These are phyloP conservation scores for Agaricales sp. DNA, from an alignment of 1,284 basidiomycete genomes.

Conservation along the genomic window DNA sequence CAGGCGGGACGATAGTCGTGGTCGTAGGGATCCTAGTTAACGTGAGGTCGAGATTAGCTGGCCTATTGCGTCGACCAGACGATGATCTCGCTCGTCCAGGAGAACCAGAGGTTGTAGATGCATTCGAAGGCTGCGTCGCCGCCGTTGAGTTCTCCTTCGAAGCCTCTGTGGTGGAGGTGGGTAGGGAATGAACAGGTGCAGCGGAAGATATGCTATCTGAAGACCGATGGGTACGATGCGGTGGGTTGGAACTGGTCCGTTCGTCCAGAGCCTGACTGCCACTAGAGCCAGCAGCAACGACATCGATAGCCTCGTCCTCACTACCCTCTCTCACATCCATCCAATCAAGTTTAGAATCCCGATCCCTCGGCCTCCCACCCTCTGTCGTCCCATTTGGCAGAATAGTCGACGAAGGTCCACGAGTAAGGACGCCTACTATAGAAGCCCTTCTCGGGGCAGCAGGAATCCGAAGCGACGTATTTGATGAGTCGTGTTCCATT, in stretches of 20 bases:
- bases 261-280: constrained; percentile 74
- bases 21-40: constrained; percentile 25
- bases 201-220: constrained; percentile 13
- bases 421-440: constrained; percentile 46
- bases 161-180: constrained; percentile 15
- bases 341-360: constrained; percentile 58
- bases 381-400: constrained; percentile 16
- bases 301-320: constrained; percentile 75
- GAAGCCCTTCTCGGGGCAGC: constrained; percentile 41
- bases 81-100: constrained; percentile 10
- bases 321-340: constrained; percentile 35
- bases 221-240: constrained; percentile 28
- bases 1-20: constrained; percentile 26
- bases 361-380: too few relatives aligned
- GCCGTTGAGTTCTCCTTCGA: constrained; percentile 20
- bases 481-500: too few relatives aligned
- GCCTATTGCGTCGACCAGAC: constrained; percentile 21
- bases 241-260: constrained; percentile 46
- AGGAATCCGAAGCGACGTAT: constrained; percentile 19
- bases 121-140: constrained; percentile 16
- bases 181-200: constrained; percentile 11
- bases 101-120: constrained; percentile 30
- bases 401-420: constrained; percentile 21
- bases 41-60: constrained; percentile 54
- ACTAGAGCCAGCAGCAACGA: constrained; percentile 66